A percentile compares a stretch with the other conserved stretches of the same genome.
Evolutionary conservation across 495 filamentous ascomycete genomes (phyloP).

Genomic region (Penicillium taxi): DNA sequence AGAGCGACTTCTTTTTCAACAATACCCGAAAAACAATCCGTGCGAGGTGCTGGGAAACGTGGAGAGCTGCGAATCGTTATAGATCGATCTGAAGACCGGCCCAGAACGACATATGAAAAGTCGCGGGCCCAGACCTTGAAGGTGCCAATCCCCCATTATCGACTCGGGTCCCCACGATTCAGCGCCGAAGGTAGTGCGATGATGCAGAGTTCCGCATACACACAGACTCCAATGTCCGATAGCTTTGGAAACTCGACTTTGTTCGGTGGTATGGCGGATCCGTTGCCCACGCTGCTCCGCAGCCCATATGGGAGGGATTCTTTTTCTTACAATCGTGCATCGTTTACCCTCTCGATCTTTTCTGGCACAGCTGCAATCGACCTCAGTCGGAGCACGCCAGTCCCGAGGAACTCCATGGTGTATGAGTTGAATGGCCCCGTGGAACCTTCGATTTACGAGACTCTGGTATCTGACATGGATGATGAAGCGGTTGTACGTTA

Average conservation of each 20-base stretch:
- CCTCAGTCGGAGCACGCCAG: conserved; percentile 22
- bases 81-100: conserved; percentile 59
- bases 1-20: conserved; percentile 60
- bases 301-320: conserved; percentile 21
- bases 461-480: conserved; percentile 63
- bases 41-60: conserved; percentile 21
- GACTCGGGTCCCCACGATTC: conserved; percentile 75
- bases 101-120: conserved; percentile 59
- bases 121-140: conserved; percentile 53
- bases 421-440: conserved; percentile 43
- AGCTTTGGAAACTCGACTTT: conserved; percentile 44
- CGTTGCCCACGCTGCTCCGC: conserved; percentile 12
- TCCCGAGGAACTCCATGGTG: conserved; percentile 30
- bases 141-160: conserved; percentile 79
- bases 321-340: conserved; percentile 19
- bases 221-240: conserved; percentile 45
- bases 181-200: conserved; percentile 69
- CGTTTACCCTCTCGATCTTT: conserved; percentile 38
- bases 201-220: conserved; percentile 66
- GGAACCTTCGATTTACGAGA: conserved; percentile 64
- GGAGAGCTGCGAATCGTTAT: conserved; percentile 81
- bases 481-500: conserved; percentile 80
- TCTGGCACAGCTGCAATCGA: conserved; percentile 37
- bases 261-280: conserved; percentile 20
- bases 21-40: conserved; percentile 43